phyloP scores from a whole-genome alignment of 345 rosid species.

The Populus davidiana region DNA sequence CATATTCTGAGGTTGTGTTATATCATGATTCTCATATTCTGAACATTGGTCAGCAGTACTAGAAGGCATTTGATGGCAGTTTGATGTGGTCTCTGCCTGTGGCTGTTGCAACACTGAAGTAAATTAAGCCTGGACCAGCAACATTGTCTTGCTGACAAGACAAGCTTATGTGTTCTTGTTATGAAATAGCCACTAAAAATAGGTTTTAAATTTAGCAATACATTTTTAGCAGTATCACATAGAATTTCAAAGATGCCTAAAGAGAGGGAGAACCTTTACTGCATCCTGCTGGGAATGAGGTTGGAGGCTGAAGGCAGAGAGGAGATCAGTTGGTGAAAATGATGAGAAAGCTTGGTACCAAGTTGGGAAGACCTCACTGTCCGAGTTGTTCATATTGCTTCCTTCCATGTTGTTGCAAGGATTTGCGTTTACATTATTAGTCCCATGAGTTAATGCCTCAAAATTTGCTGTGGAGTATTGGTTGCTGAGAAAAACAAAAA shows the following conservation, averaged over 20 bases:
- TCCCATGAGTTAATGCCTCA: conserved; percentile 44
- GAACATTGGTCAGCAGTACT: conserved; percentile 22
- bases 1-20: conserved; percentile 16
- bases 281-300: conserved; percentile 15
- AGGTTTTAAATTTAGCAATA: too few relatives aligned
- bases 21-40: conserved; percentile 11
- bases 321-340: conserved; percentile 31
- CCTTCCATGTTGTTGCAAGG: conserved; percentile 21
- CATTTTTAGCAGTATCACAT: background rate
- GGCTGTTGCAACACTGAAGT: conserved; percentile 22
- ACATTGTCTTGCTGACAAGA: conserved; percentile 11
- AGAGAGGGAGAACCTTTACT: conserved; percentile 13
- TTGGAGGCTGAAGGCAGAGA: conserved; percentile 37
- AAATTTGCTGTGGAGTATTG: conserved; percentile 17
- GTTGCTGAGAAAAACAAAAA: conserved; percentile 8
- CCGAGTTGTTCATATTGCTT: conserved; percentile 18
- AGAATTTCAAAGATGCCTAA: background rate
- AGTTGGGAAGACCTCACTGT: conserved; percentile 22
- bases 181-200: background rate
- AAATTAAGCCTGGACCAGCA: conserved; percentile 24
- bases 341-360: conserved; percentile 36
- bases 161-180: background rate
- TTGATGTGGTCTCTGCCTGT: conserved; percentile 17
- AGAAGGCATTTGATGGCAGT: conserved; percentile 24
- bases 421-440: conserved; percentile 19